Conservation (phyloP, 805 yeast species). For the Yarrowia keelungensis region DNA sequence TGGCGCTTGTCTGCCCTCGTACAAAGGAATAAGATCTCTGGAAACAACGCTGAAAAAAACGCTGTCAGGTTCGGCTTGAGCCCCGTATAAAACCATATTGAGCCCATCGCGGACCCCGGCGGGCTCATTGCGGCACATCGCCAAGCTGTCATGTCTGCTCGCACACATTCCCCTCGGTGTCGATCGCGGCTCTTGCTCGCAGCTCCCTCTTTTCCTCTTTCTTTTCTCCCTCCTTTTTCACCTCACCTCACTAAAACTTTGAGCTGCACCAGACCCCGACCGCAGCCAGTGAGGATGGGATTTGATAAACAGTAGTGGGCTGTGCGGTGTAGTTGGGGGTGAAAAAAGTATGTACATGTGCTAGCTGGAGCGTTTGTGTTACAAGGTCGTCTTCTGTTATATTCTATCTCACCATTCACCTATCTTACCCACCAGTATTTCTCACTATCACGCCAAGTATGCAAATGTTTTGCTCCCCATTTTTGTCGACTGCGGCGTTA, state of each 20-base stretch:
- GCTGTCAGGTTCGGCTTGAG: not conserved
- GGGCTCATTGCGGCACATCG: slow-evolving; percentile 1
- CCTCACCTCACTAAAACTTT: not conserved
- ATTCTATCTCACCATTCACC: too few species aligned
- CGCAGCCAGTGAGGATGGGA: not conserved
- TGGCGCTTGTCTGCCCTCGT: not conserved
- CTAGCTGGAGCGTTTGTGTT: too few species aligned
- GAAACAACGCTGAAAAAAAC: not conserved
- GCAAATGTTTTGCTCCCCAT: slow-evolving; percentile 3
- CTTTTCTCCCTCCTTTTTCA: not conserved
- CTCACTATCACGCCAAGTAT: not conserved
- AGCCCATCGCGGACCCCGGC: not conserved
- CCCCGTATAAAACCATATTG: not conserved
- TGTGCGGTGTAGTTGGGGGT: too few species aligned
- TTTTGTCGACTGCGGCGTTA: not conserved
- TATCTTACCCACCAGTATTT: too few species aligned
- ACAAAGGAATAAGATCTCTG: not conserved
- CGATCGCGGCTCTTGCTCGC: slow-evolving; percentile 34
- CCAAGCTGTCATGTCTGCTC: slow-evolving; percentile 17
- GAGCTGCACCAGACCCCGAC: slow-evolving; percentile 20
- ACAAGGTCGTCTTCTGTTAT: too few species aligned
- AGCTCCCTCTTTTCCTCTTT: not conserved
- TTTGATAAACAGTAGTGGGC: too few species aligned
- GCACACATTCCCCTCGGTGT: slow-evolving; percentile 10
- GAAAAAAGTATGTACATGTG: too few species aligned